A percentile compares a stretch with the other conserved stretches of the same genome.
phyloP scores from a whole-genome alignment of 768 basidiomycete species.

The Mycena alexandri region DNA sequence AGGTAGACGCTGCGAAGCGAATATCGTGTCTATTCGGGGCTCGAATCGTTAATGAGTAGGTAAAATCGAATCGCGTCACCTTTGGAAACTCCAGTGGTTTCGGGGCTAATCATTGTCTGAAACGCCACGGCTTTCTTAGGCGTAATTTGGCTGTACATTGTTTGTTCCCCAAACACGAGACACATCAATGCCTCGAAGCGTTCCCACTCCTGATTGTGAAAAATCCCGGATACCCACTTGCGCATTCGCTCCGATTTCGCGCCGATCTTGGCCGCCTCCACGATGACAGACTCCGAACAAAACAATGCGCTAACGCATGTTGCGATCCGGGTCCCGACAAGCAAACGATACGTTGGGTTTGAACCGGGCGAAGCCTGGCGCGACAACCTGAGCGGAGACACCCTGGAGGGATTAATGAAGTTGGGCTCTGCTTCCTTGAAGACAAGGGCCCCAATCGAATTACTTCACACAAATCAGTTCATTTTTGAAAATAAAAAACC shows the following conservation, averaged over 20 bases:
- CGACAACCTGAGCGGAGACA: not conserved
- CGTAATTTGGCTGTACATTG: not conserved
- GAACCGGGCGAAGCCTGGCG: not conserved
- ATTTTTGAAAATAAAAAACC: too few relatives aligned
- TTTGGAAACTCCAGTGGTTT: not conserved
- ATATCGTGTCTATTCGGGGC: too few relatives aligned
- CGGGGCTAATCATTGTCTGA: not conserved
- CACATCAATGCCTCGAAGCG: not conserved
- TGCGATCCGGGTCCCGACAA: not conserved
- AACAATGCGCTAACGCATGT: not conserved
- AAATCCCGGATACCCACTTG: not conserved
- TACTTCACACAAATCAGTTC: not conserved
- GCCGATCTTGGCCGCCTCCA: not conserved
- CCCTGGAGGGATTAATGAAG: slow-evolving; percentile 8
- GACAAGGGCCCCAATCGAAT: not conserved
- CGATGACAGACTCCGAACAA: not conserved
- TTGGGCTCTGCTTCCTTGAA: not conserved
- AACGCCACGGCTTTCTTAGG: not conserved
- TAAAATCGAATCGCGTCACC: too few relatives aligned
- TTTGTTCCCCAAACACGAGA: not conserved
- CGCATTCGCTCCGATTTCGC: not conserved
- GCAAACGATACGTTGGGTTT: not conserved
- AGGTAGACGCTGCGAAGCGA: not conserved
- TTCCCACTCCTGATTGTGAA: too few relatives aligned
- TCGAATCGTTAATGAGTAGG: too few relatives aligned